Evolutionary conservation across 2,329 filamentous ascomycete species (phyloP).

Genomic region (Beauveria australis): DNA sequence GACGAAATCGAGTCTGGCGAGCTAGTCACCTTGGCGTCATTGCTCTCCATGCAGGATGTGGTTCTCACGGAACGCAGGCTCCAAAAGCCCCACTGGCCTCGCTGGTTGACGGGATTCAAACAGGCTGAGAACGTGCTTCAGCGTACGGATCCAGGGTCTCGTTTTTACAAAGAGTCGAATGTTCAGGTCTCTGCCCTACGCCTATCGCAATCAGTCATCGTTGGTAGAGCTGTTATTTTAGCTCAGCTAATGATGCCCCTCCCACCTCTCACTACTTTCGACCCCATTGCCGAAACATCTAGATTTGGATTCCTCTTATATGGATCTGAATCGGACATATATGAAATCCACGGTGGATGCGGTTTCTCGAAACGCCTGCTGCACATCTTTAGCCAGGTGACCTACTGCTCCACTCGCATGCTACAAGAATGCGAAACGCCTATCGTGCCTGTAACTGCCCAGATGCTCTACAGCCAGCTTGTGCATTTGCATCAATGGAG

Average conservation of each 20-base stretch:
- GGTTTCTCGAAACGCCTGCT: constrained; percentile 33
- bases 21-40: constrained; percentile 28
- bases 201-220: constrained; percentile 31
- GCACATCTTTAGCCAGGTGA: constrained; percentile 29
- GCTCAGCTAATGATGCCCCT: constrained; percentile 31
- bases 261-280: constrained; percentile 19
- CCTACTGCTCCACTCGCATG: constrained; percentile 26
- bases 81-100: constrained; percentile 24
- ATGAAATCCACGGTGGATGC: constrained; percentile 32
- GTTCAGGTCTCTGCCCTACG: constrained; percentile 27
- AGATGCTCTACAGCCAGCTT: constrained; percentile 21
- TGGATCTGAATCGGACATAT: constrained; percentile 25
- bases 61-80: constrained; percentile 29
- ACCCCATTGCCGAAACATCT: constrained; percentile 20
- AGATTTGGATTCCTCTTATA: constrained; percentile 33
- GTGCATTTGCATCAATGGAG: constrained; percentile 29
- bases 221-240: constrained; percentile 30
- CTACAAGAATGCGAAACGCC: constrained; percentile 25
- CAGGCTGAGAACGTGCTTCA: constrained; percentile 28
- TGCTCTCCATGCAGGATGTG: constrained; percentile 33
- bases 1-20: constrained; percentile 21
- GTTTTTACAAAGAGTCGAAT: constrained; percentile 27
- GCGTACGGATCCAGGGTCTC: constrained; percentile 25
- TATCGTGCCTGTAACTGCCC: constrained; percentile 24
- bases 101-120: constrained; percentile 30